Conservation (phyloP, 164 flowering plant species). For the Protea cynaroides region DNA sequence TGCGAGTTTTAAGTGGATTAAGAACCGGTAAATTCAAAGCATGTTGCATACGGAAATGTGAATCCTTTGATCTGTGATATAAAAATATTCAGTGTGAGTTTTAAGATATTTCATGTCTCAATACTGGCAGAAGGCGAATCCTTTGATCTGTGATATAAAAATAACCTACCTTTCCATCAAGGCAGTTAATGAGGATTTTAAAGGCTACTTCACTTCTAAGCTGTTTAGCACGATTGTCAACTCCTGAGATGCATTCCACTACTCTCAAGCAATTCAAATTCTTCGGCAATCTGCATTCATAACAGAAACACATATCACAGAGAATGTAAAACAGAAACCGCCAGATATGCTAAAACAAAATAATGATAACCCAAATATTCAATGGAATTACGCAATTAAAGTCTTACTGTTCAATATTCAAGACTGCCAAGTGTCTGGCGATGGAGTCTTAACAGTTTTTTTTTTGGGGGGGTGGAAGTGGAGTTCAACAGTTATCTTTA, state of each 20-base stretch:
- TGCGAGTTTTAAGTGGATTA: too few species aligned
- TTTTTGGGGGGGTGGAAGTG: too few species aligned
- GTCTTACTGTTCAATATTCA: background rate
- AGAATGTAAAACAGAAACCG: background rate
- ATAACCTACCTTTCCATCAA: slow-evolving; percentile 44
- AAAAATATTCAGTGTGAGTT: too few species aligned
- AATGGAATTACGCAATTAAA: background rate
- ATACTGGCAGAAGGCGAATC: too few species aligned
- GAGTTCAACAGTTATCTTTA: background rate
- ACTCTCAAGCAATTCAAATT: slow-evolving; percentile 71
- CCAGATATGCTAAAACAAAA: background rate
- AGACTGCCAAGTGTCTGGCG: background rate
- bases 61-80: too few species aligned
- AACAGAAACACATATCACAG: slow-evolving; percentile 4
- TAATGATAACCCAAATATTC: background rate
- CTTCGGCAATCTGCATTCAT: slow-evolving; percentile 44
- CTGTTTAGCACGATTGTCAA: slow-evolving; percentile 47
- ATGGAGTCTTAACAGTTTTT: too few species aligned
- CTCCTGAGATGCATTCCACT: slow-evolving; percentile 66
- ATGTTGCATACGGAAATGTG: too few species aligned
- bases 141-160: too few species aligned
- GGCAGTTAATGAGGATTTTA: slow-evolving; percentile 42
- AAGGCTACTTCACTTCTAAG: slow-evolving; percentile 62
- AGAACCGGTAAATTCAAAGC: too few species aligned
- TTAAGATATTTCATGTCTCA: too few species aligned